Base-by-base conservation (phyloP, 2,329 filamentous ascomycete species). In the Amphichorda felina region DNA sequence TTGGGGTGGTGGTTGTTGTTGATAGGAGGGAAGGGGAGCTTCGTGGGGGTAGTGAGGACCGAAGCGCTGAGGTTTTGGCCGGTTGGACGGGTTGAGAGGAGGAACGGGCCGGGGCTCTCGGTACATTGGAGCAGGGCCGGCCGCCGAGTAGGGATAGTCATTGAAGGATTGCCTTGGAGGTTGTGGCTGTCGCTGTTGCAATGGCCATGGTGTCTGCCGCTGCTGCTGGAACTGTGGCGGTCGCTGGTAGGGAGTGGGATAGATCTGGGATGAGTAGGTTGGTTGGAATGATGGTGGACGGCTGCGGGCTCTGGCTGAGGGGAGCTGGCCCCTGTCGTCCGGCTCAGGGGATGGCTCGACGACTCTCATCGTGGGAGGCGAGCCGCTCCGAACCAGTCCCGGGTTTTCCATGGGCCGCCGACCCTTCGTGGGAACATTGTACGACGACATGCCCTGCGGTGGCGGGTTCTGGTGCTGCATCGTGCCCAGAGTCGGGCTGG, bases 401-500 rank as follows among this genome's bases (percentile, higher is more conserved):
- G 47, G 41, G 27, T 53, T 44, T 17, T 36, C 28, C 8, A 29
- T 31, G 8, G 36, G 35, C 13, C 35, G 38, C 16, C 30, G 37
- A 6, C 31, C 35, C 28, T 35, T 28, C n/a, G 18, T 27, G 8
- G 33, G 25, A 10, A 32, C 24, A 5, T 35, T 40, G 31, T 31
- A 26, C 6, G 39, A 37, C 4, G 42, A 29, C 34, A 38, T 38
- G 38, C 13, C 37, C 16, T 30, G 33, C 13, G 30, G 18, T 30
- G 35, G 30, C 8, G 41, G 45, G 25, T 40, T 36, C 14, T 37
- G 41, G 24, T 35, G 45, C 11, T 51, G 47, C 30, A 53, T 47
- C 22, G 49, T 41, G 9, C 60, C 63, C 13, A 65, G 47, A 2
- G 62, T 65, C 9, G 63, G 61, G 34, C 60, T 65, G 7, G 61